Base-by-base conservation (phyloP, 202 grass and related monocot species). In the Panicum virgatum region DNA sequence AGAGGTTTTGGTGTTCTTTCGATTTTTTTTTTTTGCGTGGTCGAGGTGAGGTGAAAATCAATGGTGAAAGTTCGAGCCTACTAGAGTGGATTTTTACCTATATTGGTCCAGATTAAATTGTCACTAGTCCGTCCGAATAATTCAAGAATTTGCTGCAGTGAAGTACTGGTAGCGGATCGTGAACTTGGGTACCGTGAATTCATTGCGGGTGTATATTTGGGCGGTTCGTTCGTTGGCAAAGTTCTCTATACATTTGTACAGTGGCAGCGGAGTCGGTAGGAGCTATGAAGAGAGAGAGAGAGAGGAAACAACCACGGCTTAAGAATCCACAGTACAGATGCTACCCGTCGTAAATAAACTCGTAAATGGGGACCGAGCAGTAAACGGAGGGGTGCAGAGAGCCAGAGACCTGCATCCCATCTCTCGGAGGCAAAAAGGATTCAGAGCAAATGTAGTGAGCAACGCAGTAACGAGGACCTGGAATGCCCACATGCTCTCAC, bases 121-220 rank as follows among this genome's bases (percentile, higher is more conserved):
- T 56, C 26, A 25, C 15, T 46, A 13, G 18, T 52, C 25, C 42
- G 26, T 19, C 67, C 1, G 11, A 12, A 72, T 5, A 75, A 43
- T 76, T 77, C 71, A 65, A 72, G 56, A 81, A 82, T 85, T 77
- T 43, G 46, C 48, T 81, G 57, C 37, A 34, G 32, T 81, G 57
- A 27, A 34, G 32, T 34, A 34, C 32, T 34, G 32, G 32, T 23
- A 48, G 27, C 8, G 29, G 37, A 78, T n/a, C 39, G 34, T 80
- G 25, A 75, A 45, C 45, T 52, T 76, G 8, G 20, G 36, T 34
- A 66, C 52, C 44, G 22, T 12, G 0, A 80, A 86, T 57, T 74
- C 43, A 77, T 54, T 43, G 72, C 22, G 1, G 44, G 40, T 72
- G 69, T 51, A 72, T 14, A 43, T 18, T 48, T 50, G 76, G 77